Percentiles rank a stretch among this genome's conserved stretches.
Evolutionary conservation across 495 filamentous ascomycete species (phyloP).

Genomic region (Penicillium argentinense): DNA sequence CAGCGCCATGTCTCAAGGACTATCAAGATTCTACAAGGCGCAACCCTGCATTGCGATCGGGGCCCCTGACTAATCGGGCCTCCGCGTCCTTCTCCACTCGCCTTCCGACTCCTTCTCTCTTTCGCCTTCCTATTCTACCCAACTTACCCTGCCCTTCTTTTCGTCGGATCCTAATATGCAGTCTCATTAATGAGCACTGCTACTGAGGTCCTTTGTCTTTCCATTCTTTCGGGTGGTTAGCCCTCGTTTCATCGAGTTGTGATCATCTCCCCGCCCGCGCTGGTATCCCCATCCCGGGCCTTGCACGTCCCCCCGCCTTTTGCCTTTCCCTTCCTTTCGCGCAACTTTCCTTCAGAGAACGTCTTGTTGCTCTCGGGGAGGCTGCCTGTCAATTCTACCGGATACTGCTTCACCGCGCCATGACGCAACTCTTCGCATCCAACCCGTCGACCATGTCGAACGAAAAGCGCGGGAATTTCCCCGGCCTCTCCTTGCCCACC

Average conservation of each 20-base stretch:
- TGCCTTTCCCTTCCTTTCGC: conserved; percentile 15
- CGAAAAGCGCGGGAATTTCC: conserved; percentile 50
- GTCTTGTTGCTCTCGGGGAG: conserved; percentile 5
- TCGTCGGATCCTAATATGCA: conserved; percentile 14
- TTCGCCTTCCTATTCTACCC: conserved; percentile 18
- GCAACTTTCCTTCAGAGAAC: conserved; percentile 4
- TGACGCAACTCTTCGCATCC: conserved; percentile 51
- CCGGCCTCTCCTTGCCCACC: conserved; percentile 43
- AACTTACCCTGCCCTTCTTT: conserved; percentile 7
- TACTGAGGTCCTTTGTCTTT: conserved; percentile 8
- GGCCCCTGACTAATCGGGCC: conserved; percentile 21
- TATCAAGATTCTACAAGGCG: no score
- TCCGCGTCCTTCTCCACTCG: conserved; percentile 28
- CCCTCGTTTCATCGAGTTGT: conserved; percentile 11
- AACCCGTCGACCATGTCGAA: conserved; percentile 41
- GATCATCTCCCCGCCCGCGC: conserved; percentile 10
- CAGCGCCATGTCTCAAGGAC: no score
- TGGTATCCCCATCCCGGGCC: conserved; percentile 18
- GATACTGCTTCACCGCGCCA: conserved; percentile 10
- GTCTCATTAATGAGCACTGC: conserved; percentile 19
- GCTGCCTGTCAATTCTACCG: background rate
- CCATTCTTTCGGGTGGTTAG: conserved; percentile 27
- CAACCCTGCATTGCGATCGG: conserved; percentile 6
- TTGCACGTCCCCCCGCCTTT: conserved; percentile 6
- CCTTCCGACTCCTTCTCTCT: conserved; percentile 15